A percentile compares a stretch with the other conserved stretches of the same genome.
Evolutionary conservation across 331 rosid genomes (phyloP).

Genomic region (Telfairia occidentalis): DNA sequence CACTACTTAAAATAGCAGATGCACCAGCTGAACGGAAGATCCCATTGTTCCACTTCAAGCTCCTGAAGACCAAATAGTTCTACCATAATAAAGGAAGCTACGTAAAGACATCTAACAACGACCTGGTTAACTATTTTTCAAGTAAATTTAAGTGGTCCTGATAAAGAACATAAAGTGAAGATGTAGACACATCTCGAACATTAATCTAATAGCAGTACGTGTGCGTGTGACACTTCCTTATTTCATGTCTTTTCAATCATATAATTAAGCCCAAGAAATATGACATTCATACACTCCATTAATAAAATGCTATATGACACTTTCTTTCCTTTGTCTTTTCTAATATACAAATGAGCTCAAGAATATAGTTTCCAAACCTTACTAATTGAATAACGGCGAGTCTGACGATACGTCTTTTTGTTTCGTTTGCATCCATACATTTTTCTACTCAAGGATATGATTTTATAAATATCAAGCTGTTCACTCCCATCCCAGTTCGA

Average conservation of each 20-base stretch:
- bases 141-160: not conserved
- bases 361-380: not conserved
- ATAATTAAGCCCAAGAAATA: not conserved
- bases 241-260: not conserved
- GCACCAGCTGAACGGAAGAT: not conserved
- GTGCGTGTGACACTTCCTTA: not conserved
- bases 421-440: not conserved
- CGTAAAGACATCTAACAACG: not conserved
- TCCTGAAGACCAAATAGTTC: conserved; percentile 30
- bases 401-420: not conserved
- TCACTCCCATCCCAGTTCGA: not conserved
- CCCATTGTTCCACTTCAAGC: conserved; percentile 20
- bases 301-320: not conserved
- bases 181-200: not conserved
- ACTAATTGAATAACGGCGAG: not conserved
- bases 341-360: not conserved
- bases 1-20: not conserved
- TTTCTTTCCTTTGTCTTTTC: not conserved
- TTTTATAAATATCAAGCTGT: not conserved
- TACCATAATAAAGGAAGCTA: not conserved
- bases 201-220: not conserved
- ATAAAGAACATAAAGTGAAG: not conserved
- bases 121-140: not conserved
- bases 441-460: not conserved
- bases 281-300: not conserved